These are phyloP conservation scores for Ophiostoma fasciatum DNA, from an alignment of 2,329 filamentous ascomycete species.

Conservation along the genomic window DNA sequence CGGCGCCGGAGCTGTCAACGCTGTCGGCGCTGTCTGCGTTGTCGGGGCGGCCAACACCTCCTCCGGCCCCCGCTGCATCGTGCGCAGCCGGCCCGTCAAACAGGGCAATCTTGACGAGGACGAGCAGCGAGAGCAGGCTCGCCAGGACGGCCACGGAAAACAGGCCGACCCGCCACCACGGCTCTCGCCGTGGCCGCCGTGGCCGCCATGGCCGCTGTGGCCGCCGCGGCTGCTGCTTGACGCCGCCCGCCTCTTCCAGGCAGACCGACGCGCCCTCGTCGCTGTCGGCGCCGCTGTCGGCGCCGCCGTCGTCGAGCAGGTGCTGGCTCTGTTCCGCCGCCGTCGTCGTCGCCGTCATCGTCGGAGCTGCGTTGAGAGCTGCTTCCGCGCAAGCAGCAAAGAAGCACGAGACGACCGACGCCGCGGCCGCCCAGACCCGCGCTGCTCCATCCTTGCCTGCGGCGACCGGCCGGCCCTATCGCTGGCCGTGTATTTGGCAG, in stretches of 20 bases:
- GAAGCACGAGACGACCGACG: neutral
- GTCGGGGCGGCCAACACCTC: no score
- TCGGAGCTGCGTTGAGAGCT: neutral
- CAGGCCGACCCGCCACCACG: constrained; percentile 1
- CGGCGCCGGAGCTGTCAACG: neutral
- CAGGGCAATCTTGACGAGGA: constrained; percentile 10
- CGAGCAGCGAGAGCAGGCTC: constrained; percentile 6
- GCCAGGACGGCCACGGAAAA: constrained; percentile 1
- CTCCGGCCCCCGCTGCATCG: neutral
- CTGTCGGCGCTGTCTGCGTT: no score
- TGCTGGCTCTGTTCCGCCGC: no score
- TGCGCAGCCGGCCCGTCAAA: constrained; percentile 1
- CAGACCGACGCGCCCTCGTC: neutral
- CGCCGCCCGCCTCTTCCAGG: neutral
- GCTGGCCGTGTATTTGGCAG: neutral
- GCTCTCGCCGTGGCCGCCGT: neutral
- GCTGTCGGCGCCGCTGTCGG: neutral
- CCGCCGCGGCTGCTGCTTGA: no score
- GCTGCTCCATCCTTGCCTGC: neutral
- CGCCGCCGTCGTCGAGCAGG: neutral
- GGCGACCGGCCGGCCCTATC: neutral
- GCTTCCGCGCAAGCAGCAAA: neutral
- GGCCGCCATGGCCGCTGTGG: neutral
- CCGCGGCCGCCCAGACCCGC: neutral
- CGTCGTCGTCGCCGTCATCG: neutral